Evolutionary conservation across 306 rosid species (phyloP), one percentile per base, ranked within the genome.

Genomic region (Carpinus viminea): DNA sequence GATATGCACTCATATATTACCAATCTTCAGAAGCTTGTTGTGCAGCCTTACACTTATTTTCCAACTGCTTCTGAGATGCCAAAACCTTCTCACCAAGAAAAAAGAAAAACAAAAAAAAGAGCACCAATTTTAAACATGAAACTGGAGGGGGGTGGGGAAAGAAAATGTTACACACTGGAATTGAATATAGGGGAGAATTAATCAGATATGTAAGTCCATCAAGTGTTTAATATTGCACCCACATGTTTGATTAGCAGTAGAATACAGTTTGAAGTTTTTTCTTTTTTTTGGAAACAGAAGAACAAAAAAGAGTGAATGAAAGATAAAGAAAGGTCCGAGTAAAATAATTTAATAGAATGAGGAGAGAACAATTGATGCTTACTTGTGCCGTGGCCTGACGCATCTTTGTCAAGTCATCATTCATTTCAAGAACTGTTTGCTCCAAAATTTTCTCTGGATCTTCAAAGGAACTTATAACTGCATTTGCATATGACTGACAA

Each of bases 351-450:
- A 17, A 50, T 7, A 52, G 12, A 73, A 24, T 21, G 21, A 7
- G 10, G 46, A 24, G 24, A 8, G 34, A 34, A 43, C 2, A 50
- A 66, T n/a, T 1, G 76, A 65, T 79, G 79, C 86, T 81, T 84
- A 94, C 98, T 80, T 94, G 98, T 70, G 98, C 97, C 18, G 98
- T 94, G 54, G 98, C 98, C 84, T 94, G 98, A 24, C 97, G 97
- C 98, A 94, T 94, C 88, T 92, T 94, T 38, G 91, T 92, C 85
- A 94, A 86, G 83, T 94, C 98, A 4, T 94, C 97, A 31, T 89
- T 94, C 98, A 94, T 94, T 87, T 94, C 98, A 76, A 92, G 87
- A 79, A 94, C 97, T 21, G 98, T 73, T 86, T 94, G 98, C 83
- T 94, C 98, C 88, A 94, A 84, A 68, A 94, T 92, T 81, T 94